phyloP scores from a whole-genome alignment of 176 grass and related monocot genomes.

The Musa schizocarpa region DNA sequence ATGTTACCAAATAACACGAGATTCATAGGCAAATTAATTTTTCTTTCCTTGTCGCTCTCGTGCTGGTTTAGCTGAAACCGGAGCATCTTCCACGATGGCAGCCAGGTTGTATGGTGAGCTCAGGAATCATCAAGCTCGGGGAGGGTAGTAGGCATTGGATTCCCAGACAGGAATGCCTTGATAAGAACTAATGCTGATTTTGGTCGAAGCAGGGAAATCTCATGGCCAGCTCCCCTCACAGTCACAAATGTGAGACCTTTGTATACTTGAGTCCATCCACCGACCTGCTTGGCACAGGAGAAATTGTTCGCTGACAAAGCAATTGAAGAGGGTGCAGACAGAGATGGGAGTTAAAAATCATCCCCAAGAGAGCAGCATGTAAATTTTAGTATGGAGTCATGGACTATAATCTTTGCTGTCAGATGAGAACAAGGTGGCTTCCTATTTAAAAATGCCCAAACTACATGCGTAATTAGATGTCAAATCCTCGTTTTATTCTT shows the following conservation, averaged over 20 bases:
- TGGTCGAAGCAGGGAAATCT: conserved; percentile 76
- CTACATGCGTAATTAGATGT: no score
- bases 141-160: conserved; percentile 47
- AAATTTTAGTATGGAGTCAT: no score
- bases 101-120: neutral
- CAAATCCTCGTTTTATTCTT: no score
- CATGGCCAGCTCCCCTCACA: conserved; percentile 84
- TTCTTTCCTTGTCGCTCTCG: neutral
- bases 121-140: conserved; percentile 40
- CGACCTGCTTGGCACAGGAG: conserved; percentile 52
- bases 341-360: no score
- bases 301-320: neutral
- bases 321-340: no score
- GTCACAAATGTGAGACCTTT: conserved; percentile 74
- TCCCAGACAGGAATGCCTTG: conserved; percentile 74
- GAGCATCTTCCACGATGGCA: neutral
- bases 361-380: no score
- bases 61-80: neutral
- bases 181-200: conserved; percentile 78
- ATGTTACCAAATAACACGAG: no score
- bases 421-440: no score
- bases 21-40: no score
- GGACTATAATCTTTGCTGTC: no score
- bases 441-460: no score
- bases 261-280: conserved; percentile 90